Conservation (phyloP, 2,329 filamentous ascomycete species). For the Zasmidium cellare region DNA sequence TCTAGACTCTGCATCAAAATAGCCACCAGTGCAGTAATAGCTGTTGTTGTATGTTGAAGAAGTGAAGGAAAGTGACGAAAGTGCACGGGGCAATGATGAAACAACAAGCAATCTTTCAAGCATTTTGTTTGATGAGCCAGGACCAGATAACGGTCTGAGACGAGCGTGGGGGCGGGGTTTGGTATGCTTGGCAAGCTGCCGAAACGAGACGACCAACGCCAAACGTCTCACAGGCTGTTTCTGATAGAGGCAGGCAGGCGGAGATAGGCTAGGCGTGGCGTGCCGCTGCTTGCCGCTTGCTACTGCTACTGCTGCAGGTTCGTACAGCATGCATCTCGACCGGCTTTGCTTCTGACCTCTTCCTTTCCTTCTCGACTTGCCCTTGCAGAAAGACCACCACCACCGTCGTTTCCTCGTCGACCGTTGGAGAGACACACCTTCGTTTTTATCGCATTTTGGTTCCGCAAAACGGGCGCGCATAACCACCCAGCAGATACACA, state of each 20-base stretch:
- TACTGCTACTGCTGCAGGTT: neutral
- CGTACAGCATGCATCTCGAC: too few species aligned
- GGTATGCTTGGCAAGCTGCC: constrained; percentile 4
- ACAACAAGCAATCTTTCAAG: constrained; percentile 1
- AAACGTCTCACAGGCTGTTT: too few species aligned
- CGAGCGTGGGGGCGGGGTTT: too few species aligned
- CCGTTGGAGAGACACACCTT: too few species aligned
- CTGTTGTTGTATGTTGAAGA: neutral
- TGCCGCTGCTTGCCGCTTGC: neutral
- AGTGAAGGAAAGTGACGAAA: neutral
- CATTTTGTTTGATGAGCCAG: too few species aligned
- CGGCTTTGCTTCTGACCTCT: neutral
- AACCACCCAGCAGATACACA: neutral
- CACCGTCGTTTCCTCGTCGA: neutral
- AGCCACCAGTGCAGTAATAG: neutral
- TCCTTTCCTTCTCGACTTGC: neutral
- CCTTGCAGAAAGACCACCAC: neutral
- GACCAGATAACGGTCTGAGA: too few species aligned
- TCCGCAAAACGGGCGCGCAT: neutral
- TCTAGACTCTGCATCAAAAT: neutral
- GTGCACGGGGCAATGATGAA: neutral
- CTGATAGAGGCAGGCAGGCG: too few species aligned
- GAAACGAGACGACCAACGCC: too few species aligned
- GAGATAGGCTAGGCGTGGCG: neutral
- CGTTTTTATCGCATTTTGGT: neutral